Base-by-base conservation (phyloP, 2,329 filamentous ascomycete genomes). In the Graphilbum sp. region DNA sequence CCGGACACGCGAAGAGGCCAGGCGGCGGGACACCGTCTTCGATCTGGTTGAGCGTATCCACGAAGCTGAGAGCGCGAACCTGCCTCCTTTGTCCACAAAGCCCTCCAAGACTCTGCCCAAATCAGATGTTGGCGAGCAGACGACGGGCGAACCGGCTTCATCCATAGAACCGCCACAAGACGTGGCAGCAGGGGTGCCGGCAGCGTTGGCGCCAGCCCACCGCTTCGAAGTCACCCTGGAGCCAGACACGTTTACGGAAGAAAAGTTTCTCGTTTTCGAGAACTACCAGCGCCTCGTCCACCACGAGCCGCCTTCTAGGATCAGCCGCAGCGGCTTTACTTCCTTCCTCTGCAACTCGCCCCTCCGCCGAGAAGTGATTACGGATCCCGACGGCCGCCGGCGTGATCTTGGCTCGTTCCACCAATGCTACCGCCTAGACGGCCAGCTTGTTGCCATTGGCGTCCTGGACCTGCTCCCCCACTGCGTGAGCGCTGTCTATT, bases 401-500 rank as follows among this genome's bases (percentile, higher is more conserved):
- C 64, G 66, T 33, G 60, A 58, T 32, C 57, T 87, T 0, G 83
- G 83, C 15, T 84, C 80, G 2, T 88, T 73, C 48, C 83, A 90
- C 49, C 82, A 88, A 52, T 86, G 80, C 58, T 88, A 87, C 52
- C 69, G 82, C 23, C 62, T 90, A 3, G 79, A 90, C 50, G 82
- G 80, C 18, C 66, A 72, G 36, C 63, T 90, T 13, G 72, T 88
- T 19, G 83, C 83, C 2, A 68, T 90, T 45, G 77, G 77, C 0
- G 78, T 90, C 1, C 60, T 90, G 5, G 83, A 90, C 51, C 63
- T 90, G 9, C 62, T 90, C 1, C 83, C 83, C 0, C 63, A 83
- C 41, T 77, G 73, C 46, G 79, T 90, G 36, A 87, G 81, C 48
- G 79, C 79, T 5, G 83, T 90, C 11, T 90, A 90, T 57, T 84